Evolutionary conservation across 1,284 basidiomycete genomes (phyloP), one percentile per base, ranked within the genome.

Genomic region (Malassezia japonica): DNA sequence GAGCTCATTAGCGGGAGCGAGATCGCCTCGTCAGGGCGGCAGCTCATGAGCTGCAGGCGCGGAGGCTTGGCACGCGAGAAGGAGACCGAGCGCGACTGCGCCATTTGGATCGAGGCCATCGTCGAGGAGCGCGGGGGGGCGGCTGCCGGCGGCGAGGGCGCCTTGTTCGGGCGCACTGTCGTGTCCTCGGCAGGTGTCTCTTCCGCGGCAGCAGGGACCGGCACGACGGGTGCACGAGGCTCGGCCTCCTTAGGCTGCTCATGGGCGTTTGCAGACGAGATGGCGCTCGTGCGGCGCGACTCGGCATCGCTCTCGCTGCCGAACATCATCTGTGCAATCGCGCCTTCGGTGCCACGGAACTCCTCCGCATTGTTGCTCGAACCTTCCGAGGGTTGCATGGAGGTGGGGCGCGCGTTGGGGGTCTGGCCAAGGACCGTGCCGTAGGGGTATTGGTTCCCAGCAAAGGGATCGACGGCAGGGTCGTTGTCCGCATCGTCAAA

Each of bases 401-500:
- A 28, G 6, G 16, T 16, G 28, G 8, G 16, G 43, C 25, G 24
- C 16, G 33, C 40, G 7, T 23, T 28, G 12, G 32, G 16, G 6
- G 24, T 24, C 15, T 44, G 46, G 8, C 36, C 46, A 12, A 54
- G 21, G 3, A 54, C 36, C 5, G 51, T 54, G 36, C 51, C 51
- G 35, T 54, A 46, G 27, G 51, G 51, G 51, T 54, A 54, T 45
- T 38, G 16, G 10, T 45, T 23, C 18, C 10, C 34, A 10, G 46
- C 51, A 27, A 48, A 48, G 12, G 51, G 51, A 42, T 54, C 51
- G 12, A 32, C n/a, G 8, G 28, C 41, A 3, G 35, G 34, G n/a
- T 54, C 51, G 18, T 46, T 31, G 34, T 48, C 46, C n/a, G 51
- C 51, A 29, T 54, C 51, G 20, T 54, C 46, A 35, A 48, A 54